A percentile compares a stretch with the other conserved stretches of the same genome.
phyloP scores from a whole-genome alignment of 306 rosid species.

The Pueraria montana region DNA sequence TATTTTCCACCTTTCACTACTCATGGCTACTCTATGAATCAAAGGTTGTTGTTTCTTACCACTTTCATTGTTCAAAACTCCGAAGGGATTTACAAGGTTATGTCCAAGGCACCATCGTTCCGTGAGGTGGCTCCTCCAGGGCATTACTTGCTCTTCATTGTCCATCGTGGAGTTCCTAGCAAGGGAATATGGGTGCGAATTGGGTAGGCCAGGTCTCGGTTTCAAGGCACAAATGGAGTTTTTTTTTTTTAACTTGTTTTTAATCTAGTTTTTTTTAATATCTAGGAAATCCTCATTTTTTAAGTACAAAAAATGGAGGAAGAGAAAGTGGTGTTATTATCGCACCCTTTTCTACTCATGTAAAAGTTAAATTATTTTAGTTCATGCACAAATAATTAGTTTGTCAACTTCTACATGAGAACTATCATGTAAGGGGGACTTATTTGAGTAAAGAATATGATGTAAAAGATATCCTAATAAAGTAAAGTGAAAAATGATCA shows the following conservation, averaged over 20 bases:
- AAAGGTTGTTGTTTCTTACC: slow-evolving; percentile 65
- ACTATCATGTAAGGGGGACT: background rate
- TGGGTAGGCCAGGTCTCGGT: background rate
- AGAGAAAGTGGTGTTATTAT: background rate
- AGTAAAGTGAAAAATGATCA: background rate
- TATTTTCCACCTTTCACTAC: slow-evolving; percentile 92
- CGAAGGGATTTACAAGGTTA: slow-evolving; percentile 9
- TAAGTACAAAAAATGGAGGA: background rate
- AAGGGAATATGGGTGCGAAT: slow-evolving; percentile 73
- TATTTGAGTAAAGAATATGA: background rate
- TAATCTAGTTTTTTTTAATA: background rate
- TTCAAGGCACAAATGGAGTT: background rate
- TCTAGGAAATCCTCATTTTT: background rate
- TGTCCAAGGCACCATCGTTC: slow-evolving; percentile 56
- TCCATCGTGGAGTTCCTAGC: slow-evolving; percentile 84
- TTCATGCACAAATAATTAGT: background rate
- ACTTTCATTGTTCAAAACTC: background rate
- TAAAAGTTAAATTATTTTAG: background rate
- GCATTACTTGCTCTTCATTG: slow-evolving; percentile 70
- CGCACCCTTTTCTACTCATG: background rate
- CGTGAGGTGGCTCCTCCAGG: slow-evolving; percentile 78
- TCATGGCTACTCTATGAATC: slow-evolving; percentile 85
- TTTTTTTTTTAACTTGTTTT: background rate
- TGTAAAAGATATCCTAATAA: background rate
- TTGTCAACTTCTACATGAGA: background rate